Evolutionary conservation across 1,284 basidiomycete genomes (phyloP), one percentile per base, ranked within the genome.

Genomic region (Leccinum colubrinum): DNA sequence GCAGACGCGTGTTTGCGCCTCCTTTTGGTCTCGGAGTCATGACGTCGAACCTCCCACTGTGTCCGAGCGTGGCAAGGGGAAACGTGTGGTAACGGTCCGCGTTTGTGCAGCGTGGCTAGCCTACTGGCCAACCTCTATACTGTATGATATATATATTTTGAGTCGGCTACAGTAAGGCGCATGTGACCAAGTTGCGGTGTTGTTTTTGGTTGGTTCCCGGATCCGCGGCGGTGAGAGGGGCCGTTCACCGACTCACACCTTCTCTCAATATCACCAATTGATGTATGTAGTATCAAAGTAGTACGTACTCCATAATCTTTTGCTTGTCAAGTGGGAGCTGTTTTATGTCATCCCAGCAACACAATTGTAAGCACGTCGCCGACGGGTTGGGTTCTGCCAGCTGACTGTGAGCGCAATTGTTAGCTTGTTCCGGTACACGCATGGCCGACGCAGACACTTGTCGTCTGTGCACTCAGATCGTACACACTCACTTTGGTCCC

Each of bases 401-500:
- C 25, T 39, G 43, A 62, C 62, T 39, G 25, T 4, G 20, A 50
- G 43, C 12, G n/a, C 3, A 43, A 5, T 17, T 17, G n/a, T 41
- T 0, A 46, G 9, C 62, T 56, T 56, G 15, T 20, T 46, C 25
- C 52, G 41, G 55, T 27, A 17, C 54, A 54, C 59, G 48, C n/a
- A 93, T 93, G 90, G 86, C 89, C 52, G 88, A 93, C 70, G 81
- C 80, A 61, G 84, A 91, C 68, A 90, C 87, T 9, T 79, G 81
- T 57, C 82, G 83, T 65, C 78, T 95, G 58, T 94, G 93, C 76
- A 78, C 83, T 64, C 86, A 93, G 73, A 87, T 94, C 63, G 81
- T 94, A 59, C 80, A 84, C 65, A 83, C 88, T 25, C 89, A 94
- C 66, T 95, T 95, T 73, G 94, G 94, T 4, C 82, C 86, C 37